Percentiles rank a stretch among this genome's conserved stretches.
phyloP scores from a whole-genome alignment of 441 rosid species.

The Cnidoscolus chayamansa region DNA sequence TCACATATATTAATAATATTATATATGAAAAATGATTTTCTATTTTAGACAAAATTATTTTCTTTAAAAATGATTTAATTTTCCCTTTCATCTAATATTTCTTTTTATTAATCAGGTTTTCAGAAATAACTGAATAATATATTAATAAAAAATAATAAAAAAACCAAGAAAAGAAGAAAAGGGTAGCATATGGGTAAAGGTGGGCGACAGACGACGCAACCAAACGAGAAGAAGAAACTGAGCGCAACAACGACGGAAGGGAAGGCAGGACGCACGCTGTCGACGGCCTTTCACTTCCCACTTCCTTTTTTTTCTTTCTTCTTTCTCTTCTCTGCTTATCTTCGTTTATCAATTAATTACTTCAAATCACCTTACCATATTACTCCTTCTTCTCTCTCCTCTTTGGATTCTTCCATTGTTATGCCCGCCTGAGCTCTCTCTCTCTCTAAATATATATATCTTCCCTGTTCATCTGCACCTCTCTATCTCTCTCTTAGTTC shows the following conservation, averaged over 20 bases:
- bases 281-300: background rate
- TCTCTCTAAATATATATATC: background rate
- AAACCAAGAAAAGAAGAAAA: background rate
- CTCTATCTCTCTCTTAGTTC: background rate
- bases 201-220: background rate
- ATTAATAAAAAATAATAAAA: background rate
- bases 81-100: too few relatives aligned
- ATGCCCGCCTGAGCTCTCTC: conserved; percentile 29
- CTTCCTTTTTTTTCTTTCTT: background rate
- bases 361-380: background rate
- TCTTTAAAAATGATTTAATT: too few relatives aligned
- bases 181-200: too few relatives aligned
- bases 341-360: background rate
- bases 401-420: conserved; percentile 6
- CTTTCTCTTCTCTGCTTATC: background rate
- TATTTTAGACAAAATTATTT: too few relatives aligned
- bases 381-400: background rate
- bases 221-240: background rate
- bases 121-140: too few relatives aligned
- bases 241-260: conserved; percentile 8
- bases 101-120: too few relatives aligned
- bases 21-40: too few relatives aligned
- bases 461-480: background rate
- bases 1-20: too few relatives aligned
- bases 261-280: background rate